These are phyloP conservation scores for Astrocystis sublimbata DNA, from an alignment of 495 filamentous ascomycete genomes.

Conservation along the genomic window DNA sequence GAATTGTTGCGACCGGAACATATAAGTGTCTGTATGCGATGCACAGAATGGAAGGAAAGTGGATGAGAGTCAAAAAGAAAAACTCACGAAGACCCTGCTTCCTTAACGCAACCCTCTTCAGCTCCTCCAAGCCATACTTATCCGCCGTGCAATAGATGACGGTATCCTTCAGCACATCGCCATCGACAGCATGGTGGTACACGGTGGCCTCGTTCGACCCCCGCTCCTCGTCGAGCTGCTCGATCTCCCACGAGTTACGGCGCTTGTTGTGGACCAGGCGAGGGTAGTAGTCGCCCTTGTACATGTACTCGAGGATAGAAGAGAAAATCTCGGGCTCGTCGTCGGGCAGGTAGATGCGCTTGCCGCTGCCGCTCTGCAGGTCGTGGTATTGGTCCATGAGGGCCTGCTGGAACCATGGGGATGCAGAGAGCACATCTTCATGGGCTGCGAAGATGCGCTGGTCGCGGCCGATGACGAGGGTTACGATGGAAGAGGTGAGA, in stretches of 20 bases:
- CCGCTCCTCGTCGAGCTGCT: constrained; percentile 51
- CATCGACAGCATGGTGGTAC: constrained; percentile 63
- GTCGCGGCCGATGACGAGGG: constrained; percentile 73
- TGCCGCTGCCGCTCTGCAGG: constrained; percentile 54
- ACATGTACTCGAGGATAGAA: constrained; percentile 85
- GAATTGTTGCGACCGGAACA: not conserved
- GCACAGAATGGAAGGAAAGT: too few species aligned
- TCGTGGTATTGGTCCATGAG: constrained; percentile 65
- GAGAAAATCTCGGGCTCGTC: constrained; percentile 91
- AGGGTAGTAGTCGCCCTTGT: constrained; percentile 90
- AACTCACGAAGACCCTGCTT: constrained; percentile 75
- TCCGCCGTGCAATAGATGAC: constrained; percentile 88
- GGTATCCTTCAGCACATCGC: constrained; percentile 79
- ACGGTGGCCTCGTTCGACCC: constrained; percentile 62
- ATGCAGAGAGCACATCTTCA: constrained; percentile 76
- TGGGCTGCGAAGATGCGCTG: constrained; percentile 88
- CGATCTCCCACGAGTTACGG: constrained; percentile 69
- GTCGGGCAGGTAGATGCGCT: constrained; percentile 75
- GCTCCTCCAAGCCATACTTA: constrained; percentile 74
- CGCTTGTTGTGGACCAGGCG: constrained; percentile 70
- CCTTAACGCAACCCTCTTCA: constrained; percentile 78
- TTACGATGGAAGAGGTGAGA: constrained; percentile 72
- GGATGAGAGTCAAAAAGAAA: too few species aligned
- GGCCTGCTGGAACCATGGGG: constrained; percentile 71
- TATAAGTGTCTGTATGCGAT: too few species aligned